Base-by-base conservation (phyloP, 163 green algal species). In the Chloromonas sp. region DNA sequence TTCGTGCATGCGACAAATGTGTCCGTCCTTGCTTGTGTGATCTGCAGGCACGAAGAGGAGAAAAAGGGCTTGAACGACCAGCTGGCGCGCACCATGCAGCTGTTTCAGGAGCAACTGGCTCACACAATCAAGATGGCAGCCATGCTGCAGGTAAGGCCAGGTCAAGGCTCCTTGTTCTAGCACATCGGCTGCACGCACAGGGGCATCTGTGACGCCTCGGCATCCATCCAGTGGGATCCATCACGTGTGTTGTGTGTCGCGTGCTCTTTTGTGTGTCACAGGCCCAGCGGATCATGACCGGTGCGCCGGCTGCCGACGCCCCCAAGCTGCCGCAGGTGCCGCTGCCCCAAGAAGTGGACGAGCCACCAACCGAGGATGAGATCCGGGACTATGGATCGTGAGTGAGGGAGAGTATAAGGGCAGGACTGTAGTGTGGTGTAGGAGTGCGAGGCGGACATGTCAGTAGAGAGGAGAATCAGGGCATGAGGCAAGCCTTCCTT, bases 51-150 rank as follows among this genome's bases (percentile, higher is more conserved):
- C 59, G 86, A 89, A 61, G 82, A 87, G 86, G 86, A 89, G 86
- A 85, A 86, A 70, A 71, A 74, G 11, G 80, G 62, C 36, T 80
- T 89, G 57, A 81, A 89, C 71, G 80, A 85, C 76, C 85, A 89
- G 84, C 84, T 91, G 57, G 84, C 87, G 13, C 82, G 84, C 70
- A 89, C 85, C 71, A 91, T 91, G 88, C 81, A 86, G 60, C 36
- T 83, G 77, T 88, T 84, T 62, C 85, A 88, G 84, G 85, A 91
- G 85, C 88, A 91, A 84, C 86, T 91, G 13, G 85, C 88, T 71
- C 85, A 91, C 78, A 89, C 88, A 0, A 84, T 89, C 58, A 88
- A 89, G 79, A 91, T 91, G 85, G 88, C 88, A 14, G 85, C 88
- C 83, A 88, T 91, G 88, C 82, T 91, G 82, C 88, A 88, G 82